These are phyloP conservation scores for Aspergillus heteromorphus DNA, from an alignment of 495 filamentous ascomycete species.

Conservation along the genomic window DNA sequence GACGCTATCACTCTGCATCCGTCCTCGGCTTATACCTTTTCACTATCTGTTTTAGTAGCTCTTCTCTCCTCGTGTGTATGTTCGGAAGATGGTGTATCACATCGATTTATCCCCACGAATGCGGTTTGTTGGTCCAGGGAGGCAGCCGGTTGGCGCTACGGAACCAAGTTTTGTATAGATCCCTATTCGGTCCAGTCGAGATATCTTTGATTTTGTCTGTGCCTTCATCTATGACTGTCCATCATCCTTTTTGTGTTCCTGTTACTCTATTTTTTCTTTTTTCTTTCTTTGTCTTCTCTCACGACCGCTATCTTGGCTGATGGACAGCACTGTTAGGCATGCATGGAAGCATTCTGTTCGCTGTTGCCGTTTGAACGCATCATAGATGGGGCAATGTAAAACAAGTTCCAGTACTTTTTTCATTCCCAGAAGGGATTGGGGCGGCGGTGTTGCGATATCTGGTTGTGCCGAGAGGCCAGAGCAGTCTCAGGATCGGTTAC, in stretches of 20 bases:
- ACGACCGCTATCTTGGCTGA: slow-evolving; percentile 24
- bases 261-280: slow-evolving; percentile 19
- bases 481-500: too few relatives aligned
- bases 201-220: slow-evolving; percentile 21
- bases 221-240: slow-evolving; percentile 28
- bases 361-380: slow-evolving; percentile 33
- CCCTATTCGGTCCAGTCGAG: slow-evolving; percentile 23
- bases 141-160: slow-evolving; percentile 40
- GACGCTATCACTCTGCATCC: slow-evolving; percentile 5
- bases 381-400: slow-evolving; percentile 47
- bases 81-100: slow-evolving; percentile 33
- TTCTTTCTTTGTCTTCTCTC: not conserved
- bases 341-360: slow-evolving; percentile 28
- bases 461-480: too few relatives aligned
- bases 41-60: slow-evolving; percentile 45
- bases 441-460: not conserved
- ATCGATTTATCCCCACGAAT: slow-evolving; percentile 29
- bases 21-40: slow-evolving; percentile 19
- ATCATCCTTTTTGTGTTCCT: slow-evolving; percentile 25
- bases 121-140: slow-evolving; percentile 31
- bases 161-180: slow-evolving; percentile 46
- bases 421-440: not conserved
- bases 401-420: slow-evolving; percentile 26
- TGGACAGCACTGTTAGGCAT: slow-evolving; percentile 20
- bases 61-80: slow-evolving; percentile 30